Evolutionary conservation across 2,329 filamentous ascomycete species (phyloP).

Genomic region (Periconia sp.): DNA sequence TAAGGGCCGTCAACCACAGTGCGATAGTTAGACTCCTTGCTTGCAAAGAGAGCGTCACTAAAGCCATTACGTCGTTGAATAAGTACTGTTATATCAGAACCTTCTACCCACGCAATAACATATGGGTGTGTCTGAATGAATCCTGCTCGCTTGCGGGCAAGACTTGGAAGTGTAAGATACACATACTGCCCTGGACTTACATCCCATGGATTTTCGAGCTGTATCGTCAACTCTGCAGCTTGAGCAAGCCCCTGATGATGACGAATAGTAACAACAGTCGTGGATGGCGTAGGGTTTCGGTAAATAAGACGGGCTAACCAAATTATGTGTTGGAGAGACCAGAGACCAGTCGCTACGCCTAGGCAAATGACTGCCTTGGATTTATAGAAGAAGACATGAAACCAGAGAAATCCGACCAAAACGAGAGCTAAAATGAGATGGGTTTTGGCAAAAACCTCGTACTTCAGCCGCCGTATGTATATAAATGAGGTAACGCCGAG

Average conservation of each 20-base stretch:
- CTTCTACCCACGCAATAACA: slow-evolving; percentile 9
- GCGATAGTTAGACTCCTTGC: too few relatives aligned
- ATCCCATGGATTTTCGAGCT: slow-evolving; percentile 1
- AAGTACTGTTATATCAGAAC: too few relatives aligned
- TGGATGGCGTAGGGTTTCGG: background rate
- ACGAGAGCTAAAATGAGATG: slow-evolving; percentile 6
- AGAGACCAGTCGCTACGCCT: background rate
- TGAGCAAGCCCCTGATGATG: background rate
- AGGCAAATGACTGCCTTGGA: background rate
- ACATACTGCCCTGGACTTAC: slow-evolving; percentile 2
- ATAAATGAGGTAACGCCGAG: slow-evolving; percentile 7
- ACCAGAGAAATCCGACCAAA: slow-evolving; percentile 4
- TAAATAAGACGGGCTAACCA: slow-evolving; percentile 7
- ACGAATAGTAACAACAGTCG: background rate
- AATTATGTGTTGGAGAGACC: background rate
- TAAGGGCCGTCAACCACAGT: slow-evolving; percentile 8
- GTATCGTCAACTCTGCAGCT: background rate
- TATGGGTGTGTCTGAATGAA: slow-evolving; percentile 10
- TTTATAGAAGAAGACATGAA: slow-evolving; percentile 3
- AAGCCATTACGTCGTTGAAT: background rate
- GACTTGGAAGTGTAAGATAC: slow-evolving; percentile 2
- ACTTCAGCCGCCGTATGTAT: slow-evolving; percentile 11
- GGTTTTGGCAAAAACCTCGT: slow-evolving; percentile 12
- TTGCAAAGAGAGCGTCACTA: too few relatives aligned
- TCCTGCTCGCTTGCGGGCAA: slow-evolving; percentile 2